Percentiles rank a stretch among this genome's conserved stretches.
These are phyloP conservation scores for Fennellomyces sp. DNA, from an alignment of 371 early-diverging fungal genomes.

Conservation along the genomic window DNA sequence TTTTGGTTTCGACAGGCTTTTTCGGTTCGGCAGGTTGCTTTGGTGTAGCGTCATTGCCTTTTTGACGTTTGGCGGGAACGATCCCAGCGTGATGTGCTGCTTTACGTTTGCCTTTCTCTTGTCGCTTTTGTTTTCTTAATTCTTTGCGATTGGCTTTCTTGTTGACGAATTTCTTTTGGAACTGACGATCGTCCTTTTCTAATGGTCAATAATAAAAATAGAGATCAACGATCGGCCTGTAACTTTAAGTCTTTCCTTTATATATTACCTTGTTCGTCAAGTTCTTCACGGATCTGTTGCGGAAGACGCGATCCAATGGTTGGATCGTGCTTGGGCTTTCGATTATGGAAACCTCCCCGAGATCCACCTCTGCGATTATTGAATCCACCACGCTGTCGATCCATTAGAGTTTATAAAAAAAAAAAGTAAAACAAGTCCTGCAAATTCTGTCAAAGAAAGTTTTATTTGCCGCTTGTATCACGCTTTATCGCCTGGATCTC, in stretches of 20 bases:
- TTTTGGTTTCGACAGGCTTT: neutral
- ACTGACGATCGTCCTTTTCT: constrained; percentile 41
- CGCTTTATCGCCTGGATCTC: neutral
- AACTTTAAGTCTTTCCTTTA: neutral
- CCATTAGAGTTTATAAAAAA: neutral
- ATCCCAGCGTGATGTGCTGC: constrained; percentile 19
- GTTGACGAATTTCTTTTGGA: constrained; percentile 32
- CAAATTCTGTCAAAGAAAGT: neutral
- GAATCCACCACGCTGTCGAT: neutral
- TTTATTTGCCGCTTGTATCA: too few relatives aligned
- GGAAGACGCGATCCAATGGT: constrained; percentile 39
- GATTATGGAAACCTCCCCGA: neutral
- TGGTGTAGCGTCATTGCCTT: constrained; percentile 6
- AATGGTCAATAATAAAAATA: neutral
- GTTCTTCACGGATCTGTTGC: constrained; percentile 34
- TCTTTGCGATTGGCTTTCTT: constrained; percentile 37
- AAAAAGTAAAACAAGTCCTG: neutral
- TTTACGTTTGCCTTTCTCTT: constrained; percentile 42
- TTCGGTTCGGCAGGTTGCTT: neutral
- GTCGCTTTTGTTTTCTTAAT: constrained; percentile 43
- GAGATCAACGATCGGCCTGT: neutral
- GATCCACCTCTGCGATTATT: neutral
- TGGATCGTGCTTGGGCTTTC: constrained; percentile 8
- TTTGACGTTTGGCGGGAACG: constrained; percentile 33
- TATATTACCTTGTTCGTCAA: constrained; percentile 37